Conservation (phyloP, 1,139 yeast species). For the Lodderomyces theae region DNA sequence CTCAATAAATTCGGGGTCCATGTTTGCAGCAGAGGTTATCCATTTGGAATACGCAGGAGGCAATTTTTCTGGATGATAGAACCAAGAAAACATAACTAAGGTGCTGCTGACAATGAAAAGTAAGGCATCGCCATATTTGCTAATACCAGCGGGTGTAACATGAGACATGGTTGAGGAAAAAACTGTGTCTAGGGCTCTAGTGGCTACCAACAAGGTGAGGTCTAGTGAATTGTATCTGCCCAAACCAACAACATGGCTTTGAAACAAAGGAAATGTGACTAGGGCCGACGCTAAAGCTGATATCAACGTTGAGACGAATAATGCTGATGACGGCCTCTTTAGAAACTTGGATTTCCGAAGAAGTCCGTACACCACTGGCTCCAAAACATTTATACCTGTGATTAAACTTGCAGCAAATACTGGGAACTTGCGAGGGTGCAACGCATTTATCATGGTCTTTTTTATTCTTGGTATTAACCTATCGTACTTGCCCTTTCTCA, state of each 20-base stretch:
- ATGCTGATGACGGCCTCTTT: conserved; percentile 17
- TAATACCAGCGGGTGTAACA: conserved; percentile 17
- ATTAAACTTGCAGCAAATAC: conserved; percentile 30
- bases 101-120: conserved; percentile 29
- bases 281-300: conserved; percentile 30
- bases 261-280: conserved; percentile 28
- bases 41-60: conserved; percentile 40
- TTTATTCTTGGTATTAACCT: conserved; percentile 17
- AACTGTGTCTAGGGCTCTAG: conserved; percentile 37
- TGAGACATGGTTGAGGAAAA: conserved; percentile 24
- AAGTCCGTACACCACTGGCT: conserved; percentile 26
- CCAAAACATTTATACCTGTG: conserved; percentile 32
- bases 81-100: conserved; percentile 38
- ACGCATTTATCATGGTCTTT: conserved; percentile 21
- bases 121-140: conserved; percentile 26
- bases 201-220: conserved; percentile 33
- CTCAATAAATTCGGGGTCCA: conserved; percentile 32
- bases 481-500: conserved; percentile 19
- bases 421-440: conserved; percentile 33
- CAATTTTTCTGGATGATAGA: conserved; percentile 27
- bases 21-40: conserved; percentile 43
- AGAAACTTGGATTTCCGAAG: conserved; percentile 15
- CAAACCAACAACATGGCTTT: conserved; percentile 28
- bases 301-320: conserved; percentile 29
- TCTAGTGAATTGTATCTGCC: conserved; percentile 34